Conservation (phyloP, 1,139 yeast species). For the Suhomyces choctaworum region DNA sequence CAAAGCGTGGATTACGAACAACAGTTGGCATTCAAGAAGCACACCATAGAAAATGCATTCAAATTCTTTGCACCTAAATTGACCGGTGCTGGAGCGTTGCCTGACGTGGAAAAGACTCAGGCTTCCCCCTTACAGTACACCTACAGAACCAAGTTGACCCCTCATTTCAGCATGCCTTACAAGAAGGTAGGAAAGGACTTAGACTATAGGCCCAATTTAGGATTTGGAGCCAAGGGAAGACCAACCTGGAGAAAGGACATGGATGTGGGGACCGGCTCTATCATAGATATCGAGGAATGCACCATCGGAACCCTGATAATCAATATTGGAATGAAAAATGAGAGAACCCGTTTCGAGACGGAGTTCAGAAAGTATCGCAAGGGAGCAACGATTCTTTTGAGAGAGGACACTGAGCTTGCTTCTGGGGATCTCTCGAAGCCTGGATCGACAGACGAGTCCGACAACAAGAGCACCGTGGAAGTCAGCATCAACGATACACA, state of each 20-base stretch:
- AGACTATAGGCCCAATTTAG: conserved; percentile 65
- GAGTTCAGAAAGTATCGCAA: conserved; percentile 62
- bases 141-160: conserved; percentile 91
- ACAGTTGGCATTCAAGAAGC: conserved; percentile 70
- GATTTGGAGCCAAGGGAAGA: conserved; percentile 84
- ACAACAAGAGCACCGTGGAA: conserved; percentile 31
- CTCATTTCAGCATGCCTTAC: conserved; percentile 88
- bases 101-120: conserved; percentile 64
- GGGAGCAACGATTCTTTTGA: conserved; percentile 82
- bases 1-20: conserved; percentile 73
- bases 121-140: conserved; percentile 75
- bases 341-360: conserved; percentile 54
- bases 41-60: conserved; percentile 81
- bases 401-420: conserved; percentile 65
- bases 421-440: conserved; percentile 21
- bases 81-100: conserved; percentile 41
- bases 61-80: conserved; percentile 61
- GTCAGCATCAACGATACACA: conserved; percentile 22
- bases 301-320: conserved; percentile 80
- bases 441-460: conserved; percentile 46
- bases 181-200: conserved; percentile 36
- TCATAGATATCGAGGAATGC: conserved; percentile 91
- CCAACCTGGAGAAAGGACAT: conserved; percentile 63
- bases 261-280: conserved; percentile 41
- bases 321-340: conserved; percentile 72